Evolutionary conservation across 192 early-diverging fungal genomes (phyloP).

Genomic region (Entomortierella lignicola): DNA sequence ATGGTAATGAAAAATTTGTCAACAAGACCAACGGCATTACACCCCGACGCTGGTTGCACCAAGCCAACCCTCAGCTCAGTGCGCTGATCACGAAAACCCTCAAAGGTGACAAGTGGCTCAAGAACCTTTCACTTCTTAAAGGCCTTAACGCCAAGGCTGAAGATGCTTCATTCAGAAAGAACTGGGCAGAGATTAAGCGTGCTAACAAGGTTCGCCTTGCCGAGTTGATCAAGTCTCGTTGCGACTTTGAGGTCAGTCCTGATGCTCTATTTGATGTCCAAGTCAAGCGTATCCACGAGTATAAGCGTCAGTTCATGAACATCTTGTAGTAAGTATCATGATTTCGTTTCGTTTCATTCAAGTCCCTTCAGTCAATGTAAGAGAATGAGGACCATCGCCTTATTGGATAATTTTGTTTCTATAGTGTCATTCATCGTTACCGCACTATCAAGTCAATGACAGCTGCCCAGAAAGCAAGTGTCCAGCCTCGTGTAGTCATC

Average conservation of each 20-base stretch:
- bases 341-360: neutral
- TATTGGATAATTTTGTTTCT: constrained; percentile 9
- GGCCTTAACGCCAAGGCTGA: constrained; percentile 71
- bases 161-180: constrained; percentile 78
- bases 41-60: constrained; percentile 96
- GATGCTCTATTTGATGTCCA: constrained; percentile 97
- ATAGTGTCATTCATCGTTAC: constrained; percentile 93
- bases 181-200: constrained; percentile 93
- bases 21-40: constrained; percentile 99
- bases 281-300: constrained; percentile 99
- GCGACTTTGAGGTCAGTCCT: constrained; percentile 80
- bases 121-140: constrained; percentile 75
- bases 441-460: constrained; percentile 84
- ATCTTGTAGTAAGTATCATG: constrained; percentile 72
- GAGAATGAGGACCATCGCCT: no score
- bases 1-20: constrained; percentile 88
- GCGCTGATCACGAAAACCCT: constrained; percentile 85
- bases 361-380: no score
- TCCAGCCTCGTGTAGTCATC: constrained; percentile 88
- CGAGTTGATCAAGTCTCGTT: constrained; percentile 79
- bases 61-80: constrained; percentile 91
- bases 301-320: constrained; percentile 99
- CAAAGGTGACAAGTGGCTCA: constrained; percentile 80
- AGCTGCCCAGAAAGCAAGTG: constrained; percentile 69
- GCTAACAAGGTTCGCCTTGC: constrained; percentile 93